Conservation (phyloP, 345 rosid species). For the Eucalyptus curtisii region DNA sequence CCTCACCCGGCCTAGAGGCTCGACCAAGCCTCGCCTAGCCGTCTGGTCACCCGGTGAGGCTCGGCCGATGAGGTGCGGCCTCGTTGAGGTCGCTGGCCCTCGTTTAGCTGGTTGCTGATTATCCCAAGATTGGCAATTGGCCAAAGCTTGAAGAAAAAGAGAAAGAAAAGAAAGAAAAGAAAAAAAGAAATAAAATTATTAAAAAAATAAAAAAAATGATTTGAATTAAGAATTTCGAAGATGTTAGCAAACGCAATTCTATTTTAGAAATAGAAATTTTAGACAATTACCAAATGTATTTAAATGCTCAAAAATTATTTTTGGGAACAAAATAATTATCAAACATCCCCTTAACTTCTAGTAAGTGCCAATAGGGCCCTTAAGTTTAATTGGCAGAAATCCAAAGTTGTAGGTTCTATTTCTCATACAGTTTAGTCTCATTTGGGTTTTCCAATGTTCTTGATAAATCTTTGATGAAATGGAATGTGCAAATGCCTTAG, state of each 20-base stretch:
- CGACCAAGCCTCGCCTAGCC: too few species aligned
- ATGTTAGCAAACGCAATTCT: rapidly evolving
- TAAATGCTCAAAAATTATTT: too few species aligned
- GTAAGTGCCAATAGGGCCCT: not conserved
- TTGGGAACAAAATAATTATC: rapidly evolving
- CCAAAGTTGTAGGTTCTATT: not conserved
- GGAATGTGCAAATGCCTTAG: not conserved
- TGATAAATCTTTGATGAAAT: not conserved
- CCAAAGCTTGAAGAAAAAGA: too few species aligned
- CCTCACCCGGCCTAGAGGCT: too few species aligned
- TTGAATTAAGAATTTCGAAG: too few species aligned
- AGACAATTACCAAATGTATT: rapidly evolving
- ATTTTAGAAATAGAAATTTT: rapidly evolving
- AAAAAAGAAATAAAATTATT: too few species aligned
- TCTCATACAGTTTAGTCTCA: not conserved
- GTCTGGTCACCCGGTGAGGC: rapidly evolving
- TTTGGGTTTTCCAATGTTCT: not conserved
- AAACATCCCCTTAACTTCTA: not conserved
- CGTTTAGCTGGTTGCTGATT: rapidly evolving
- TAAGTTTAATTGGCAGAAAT: not conserved
- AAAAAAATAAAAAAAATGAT: too few species aligned
- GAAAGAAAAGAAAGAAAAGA: rapidly evolving
- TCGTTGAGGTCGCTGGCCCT: rapidly evolving
- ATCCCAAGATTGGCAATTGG: too few species aligned
- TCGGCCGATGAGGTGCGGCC: rapidly evolving